Evolutionary conservation across 306 rosid genomes (phyloP).

Genomic region (Casuarina equisetifolia): DNA sequence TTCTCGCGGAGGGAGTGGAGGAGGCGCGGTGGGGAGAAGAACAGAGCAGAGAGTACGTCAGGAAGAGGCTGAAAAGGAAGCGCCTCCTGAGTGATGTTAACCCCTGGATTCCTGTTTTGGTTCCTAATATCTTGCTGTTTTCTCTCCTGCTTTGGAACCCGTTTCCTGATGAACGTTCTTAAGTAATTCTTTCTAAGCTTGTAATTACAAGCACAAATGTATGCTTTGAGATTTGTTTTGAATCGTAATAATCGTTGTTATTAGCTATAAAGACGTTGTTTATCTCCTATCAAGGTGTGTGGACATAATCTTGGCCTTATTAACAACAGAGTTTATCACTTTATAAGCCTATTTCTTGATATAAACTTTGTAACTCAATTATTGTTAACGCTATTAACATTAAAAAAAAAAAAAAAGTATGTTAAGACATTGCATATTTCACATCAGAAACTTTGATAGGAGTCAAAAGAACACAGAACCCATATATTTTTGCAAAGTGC

Average conservation of each 20-base stretch:
- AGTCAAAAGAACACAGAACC: too few relatives aligned
- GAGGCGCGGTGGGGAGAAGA: conserved; percentile 60
- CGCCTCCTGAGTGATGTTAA: conserved; percentile 36
- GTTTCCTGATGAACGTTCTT: conserved; percentile 14
- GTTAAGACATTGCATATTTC: too few relatives aligned
- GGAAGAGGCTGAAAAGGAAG: conserved; percentile 57
- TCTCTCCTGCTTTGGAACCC: conserved; percentile 68
- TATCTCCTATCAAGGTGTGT: too few relatives aligned
- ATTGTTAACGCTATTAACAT: too few relatives aligned
- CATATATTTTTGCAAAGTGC: too few relatives aligned
- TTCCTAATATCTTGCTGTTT: conserved; percentile 61
- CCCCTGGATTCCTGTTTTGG: conserved; percentile 49
- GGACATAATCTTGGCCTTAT: too few relatives aligned
- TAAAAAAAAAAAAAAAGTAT: too few relatives aligned
- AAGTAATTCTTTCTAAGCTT: not conserved
- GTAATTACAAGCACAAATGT: not conserved
- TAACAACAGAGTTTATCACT: too few relatives aligned
- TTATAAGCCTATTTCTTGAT: too few relatives aligned
- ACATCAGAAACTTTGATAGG: too few relatives aligned
- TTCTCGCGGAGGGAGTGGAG: conserved; percentile 61
- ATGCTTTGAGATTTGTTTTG: not conserved
- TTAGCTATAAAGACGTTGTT: too few relatives aligned
- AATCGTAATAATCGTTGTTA: not conserved
- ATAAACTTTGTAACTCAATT: too few relatives aligned
- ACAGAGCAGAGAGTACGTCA: conserved; percentile 44